Evolutionary conservation across 1,284 basidiomycete species (phyloP), one percentile per base, ranked within the genome.

Genomic region (Trametes versicolor): DNA sequence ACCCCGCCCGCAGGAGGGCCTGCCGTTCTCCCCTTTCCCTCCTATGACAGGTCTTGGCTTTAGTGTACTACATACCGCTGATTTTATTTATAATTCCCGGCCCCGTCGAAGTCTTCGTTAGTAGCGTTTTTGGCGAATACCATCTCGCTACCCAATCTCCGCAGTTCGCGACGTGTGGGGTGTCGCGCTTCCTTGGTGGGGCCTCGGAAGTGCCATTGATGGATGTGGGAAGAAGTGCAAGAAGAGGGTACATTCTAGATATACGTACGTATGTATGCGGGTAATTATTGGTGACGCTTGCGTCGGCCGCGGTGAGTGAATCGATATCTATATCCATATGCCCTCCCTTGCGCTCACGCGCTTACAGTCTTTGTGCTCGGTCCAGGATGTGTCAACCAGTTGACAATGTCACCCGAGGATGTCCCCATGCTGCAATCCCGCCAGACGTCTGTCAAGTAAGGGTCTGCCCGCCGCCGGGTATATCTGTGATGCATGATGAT

Each of bases 31-130:
- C 43, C 29, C 29, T 8, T 12, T 32, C 23, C 36, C 51, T 41
- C 49, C 57, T 60, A 62, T 58, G 64, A 64, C 37, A 58, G 60
- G 53, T 41, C 47, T 57, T 23, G 41, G 12, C 34, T 49, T 37
- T 69, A 70, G 63, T 70, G 68, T 70, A 70, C 65, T 67, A 58
- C 53, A 67, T 70, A 65, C 53, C 65, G 64, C 63, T 66, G 68
- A 64, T 70, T 32, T 70, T 70, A 70, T 70, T 70, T 70, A 70
- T 67, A 62, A 63, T 65, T 60, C 63, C 47, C 39, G 43, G 27
- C 56, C 54, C 43, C 50, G 53, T 27, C 41, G 60, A 53, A 57
- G 15, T 41, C 45, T 23, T n/a, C 48, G 27, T 48, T 39, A 25
- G 13, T 10, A 4, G 25, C 48, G 10, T 48, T 2, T 29, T 49